Base-by-base conservation (phyloP, 2,329 filamentous ascomycete species). In the Myriosclerotinia duriaeana region DNA sequence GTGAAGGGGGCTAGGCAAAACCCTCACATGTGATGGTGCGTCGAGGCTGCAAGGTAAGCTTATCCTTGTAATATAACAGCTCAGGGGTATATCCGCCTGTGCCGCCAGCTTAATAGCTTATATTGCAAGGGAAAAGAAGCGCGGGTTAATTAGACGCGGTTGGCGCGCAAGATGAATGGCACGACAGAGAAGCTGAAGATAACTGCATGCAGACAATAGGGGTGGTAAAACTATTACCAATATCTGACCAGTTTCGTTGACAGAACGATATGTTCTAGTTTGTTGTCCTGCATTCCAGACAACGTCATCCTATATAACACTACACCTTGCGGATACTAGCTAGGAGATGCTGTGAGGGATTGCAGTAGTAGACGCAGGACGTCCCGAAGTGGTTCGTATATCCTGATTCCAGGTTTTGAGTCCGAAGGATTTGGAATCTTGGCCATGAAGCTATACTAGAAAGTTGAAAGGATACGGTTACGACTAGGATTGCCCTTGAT, bases 91-190 rank as follows among this genome's bases (percentile, higher is more conserved):
- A 60, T n/a, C n/a, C 55, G 64, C 64, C 50, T 42, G 48, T 53
- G 55, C 55, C 64, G 55, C 56, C 44, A 53, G 14, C 46, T n/a
- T n/a, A n/a, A n/a, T n/a, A n/a, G n/a, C n/a, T 48, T 36, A 7
- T n/a, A 11, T 40, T 14, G 7, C 20, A 53, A 11, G 52, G 40
- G 1, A 40, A 61, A 50, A 56, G 12, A 62, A n/a, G 55, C 64
- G 55, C 64, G 55, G 64, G 38, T 22, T 61, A 22, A 66, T 65
- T 65, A 66, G 64, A 40, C 64, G 64, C 64, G 40, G 46, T 8
- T 61, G 48, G 38, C 64, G 64, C 64, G 64, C 46, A 42, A 46
- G 50, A 44, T 53, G 22, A 38, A 61, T 60, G 46, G 9, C 38
- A 40, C 34, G 44, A 30, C 63, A n/a, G 36, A 53, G 58, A 60